Evolutionary conservation across 2,329 filamentous ascomycete species (phyloP), one percentile per base, ranked within the genome.

Genomic region (Trichoderma semiorbis): DNA sequence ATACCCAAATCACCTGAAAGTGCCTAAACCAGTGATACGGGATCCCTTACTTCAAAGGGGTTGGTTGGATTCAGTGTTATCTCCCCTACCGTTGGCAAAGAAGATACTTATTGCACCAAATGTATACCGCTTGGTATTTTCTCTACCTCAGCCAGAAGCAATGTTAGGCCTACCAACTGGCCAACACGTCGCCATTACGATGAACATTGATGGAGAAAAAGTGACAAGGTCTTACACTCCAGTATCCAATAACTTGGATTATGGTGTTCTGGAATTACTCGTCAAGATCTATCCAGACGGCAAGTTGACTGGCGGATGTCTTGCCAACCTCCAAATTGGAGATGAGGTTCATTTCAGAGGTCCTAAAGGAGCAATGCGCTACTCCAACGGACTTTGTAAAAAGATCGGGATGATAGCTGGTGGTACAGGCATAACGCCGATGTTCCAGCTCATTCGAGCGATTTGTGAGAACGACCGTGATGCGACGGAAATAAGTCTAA

Each of bases 171-270:
- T 89, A 7, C 88, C 88, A 0, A 86, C 85, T 11, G 87, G 88
- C 7, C 87, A 89, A 75, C 87, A 89, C 73, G 82, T 89, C 5
- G 82, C 85, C 53, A 85, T 89, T 72, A 83, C 83, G 65, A 85
- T 85, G 3, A 79, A 78, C 2, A 76, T 88, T 18, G 80, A 85
- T 50, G 85, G 83, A 6, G 79, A 85, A 72, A 80, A 78, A 6
- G 32, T 67, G 8, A 94, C 97, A 76, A 89, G 95, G 24, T 90
- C 93, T 7, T 98, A 98, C 82, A 98, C 95, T 0, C 95, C 95
- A 0, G 97, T 97, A 32, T 67, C 64, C 5, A 50, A 67, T 32
- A 50, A 50, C 76, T 75, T 77, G 1, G 85, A 88, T 75, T 80
- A 78, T 1, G 87, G 87, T 30, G 75, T 78, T 2, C 77, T 89